A percentile compares a stretch with the other conserved stretches of the same genome.
phyloP scores from a whole-genome alignment of 805 yeast genomes.

The Suhomyces emberorum region DNA sequence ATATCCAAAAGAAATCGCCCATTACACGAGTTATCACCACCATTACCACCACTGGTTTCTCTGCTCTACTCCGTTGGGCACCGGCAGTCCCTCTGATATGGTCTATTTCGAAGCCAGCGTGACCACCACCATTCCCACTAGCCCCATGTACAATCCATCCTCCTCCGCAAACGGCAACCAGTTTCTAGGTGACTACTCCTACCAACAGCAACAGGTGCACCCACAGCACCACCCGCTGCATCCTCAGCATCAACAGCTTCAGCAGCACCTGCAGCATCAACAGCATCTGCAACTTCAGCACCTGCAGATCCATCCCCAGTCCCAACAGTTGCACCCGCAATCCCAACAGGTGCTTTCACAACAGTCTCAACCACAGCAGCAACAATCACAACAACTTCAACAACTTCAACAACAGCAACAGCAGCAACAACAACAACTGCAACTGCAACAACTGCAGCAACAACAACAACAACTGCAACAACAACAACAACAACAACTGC shows the following conservation, averaged over 20 bases:
- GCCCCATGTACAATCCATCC: slow-evolving; percentile 8
- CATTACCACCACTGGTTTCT: too few relatives aligned
- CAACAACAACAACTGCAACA: background rate
- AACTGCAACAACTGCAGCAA: background rate
- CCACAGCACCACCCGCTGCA: slow-evolving; percentile 11
- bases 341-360: background rate
- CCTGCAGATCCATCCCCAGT: slow-evolving; percentile 6
- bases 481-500: slow-evolving; percentile 4
- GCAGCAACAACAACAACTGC: background rate
- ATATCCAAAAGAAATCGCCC: too few relatives aligned
- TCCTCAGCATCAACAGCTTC: slow-evolving; percentile 5
- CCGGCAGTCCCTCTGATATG: slow-evolving; percentile 12
- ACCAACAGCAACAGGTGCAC: slow-evolving; percentile 10
- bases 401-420: background rate
- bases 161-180: slow-evolving; percentile 1
- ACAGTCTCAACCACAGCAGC: background rate
- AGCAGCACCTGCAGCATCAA: slow-evolving; percentile 6
- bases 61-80: too few relatives aligned
- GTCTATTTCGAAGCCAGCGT: slow-evolving; percentile 18
- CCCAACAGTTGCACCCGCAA: slow-evolving; percentile 6
- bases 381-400: background rate
- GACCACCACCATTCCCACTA: slow-evolving; percentile 13
- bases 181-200: slow-evolving; percentile 10
- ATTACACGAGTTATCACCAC: too few relatives aligned
- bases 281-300: slow-evolving; percentile 5